These are phyloP conservation scores for Cutaneotrichosporon cyanovorans DNA, from an alignment of 1,284 basidiomycete species.

Conservation along the genomic window DNA sequence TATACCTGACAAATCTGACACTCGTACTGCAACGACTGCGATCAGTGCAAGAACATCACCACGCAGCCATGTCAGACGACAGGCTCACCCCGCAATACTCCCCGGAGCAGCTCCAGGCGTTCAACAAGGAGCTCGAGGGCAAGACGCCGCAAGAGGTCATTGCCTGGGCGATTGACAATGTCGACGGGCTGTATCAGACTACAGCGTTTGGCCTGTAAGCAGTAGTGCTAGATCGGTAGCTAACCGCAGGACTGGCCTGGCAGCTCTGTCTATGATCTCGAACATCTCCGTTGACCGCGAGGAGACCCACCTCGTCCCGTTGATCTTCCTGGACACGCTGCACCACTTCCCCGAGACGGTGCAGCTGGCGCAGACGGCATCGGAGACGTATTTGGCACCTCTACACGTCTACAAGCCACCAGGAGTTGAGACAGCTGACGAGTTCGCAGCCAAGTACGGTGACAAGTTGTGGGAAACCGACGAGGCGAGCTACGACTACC, in stretches of 20 bases:
- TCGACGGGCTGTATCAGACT: constrained; percentile 71
- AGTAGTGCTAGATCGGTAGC: not conserved
- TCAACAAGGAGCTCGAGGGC: constrained; percentile 65
- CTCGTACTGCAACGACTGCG: too few relatives aligned
- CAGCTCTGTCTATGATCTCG: constrained; percentile 84
- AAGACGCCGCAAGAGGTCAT: constrained; percentile 75
- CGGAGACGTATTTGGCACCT: constrained; percentile 63
- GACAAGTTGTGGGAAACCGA: constrained; percentile 79
- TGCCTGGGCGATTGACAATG: constrained; percentile 67
- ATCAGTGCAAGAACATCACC: too few relatives aligned
- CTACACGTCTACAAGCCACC: constrained; percentile 75
- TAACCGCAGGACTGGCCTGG: constrained; percentile 61
- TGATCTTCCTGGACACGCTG: constrained; percentile 90
- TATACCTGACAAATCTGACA: too few relatives aligned
- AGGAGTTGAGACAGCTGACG: constrained; percentile 59
- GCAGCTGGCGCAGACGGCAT: constrained; percentile 72
- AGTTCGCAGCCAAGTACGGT: constrained; percentile 78
- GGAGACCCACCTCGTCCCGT: constrained; percentile 47
- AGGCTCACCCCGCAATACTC: constrained; percentile 54
- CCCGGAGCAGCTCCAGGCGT: constrained; percentile 55
- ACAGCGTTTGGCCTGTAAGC: constrained; percentile 77
- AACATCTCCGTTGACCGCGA: constrained; percentile 53
- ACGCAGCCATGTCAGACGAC: constrained; percentile 19
- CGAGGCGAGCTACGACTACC: constrained; percentile 83
- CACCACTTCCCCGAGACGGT: constrained; percentile 95